Base-by-base conservation (phyloP, 345 rosid species). In the Fremontodendron californicum region DNA sequence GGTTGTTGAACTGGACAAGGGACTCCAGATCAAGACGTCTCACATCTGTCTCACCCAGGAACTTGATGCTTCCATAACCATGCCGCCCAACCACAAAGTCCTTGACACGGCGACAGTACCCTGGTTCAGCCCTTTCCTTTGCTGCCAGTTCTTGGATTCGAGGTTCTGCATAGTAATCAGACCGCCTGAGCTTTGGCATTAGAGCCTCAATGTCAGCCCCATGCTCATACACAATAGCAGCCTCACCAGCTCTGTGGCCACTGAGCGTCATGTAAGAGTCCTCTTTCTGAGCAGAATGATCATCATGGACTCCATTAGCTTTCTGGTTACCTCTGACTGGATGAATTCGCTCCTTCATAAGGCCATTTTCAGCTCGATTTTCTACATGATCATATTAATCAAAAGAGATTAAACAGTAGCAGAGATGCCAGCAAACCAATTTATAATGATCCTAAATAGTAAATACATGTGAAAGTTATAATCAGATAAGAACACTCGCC, bases 121-220 rank as follows among this genome's bases (percentile, higher is more conserved):
- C 99, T 1, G 94, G 90, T 40, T 88, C 93, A 23, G 88, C 89
- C 83, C 88, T 91, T 83, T 93, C 97, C 84, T 89, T 96, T 23
- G 97, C 97, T 16, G 98, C 94, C 48, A 96, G 85, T 81, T 93
- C 97, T 82, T 90, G 98, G 83, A 92, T 87, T 37, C 92, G 87
- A 37, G 99, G 99, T 79, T 93, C 97, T 27, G 98, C 92, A 88
- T 86, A 93, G 80, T 93, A 96, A 77, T 96, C 98, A 31, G 91
- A 81, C 67, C 88, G 82, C 6, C 92, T 82, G 55, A 96, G 90
- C 84, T 93, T 96, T 27, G 99, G 99, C 97, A 96, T 86, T 65
- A 90, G 76, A 19, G 99, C 91, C 86, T 93, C 92, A 51, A 96
- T 89, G 66, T 91, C 97, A 42, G 95, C 89, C 72, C 93, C 97